Percentiles rank a stretch among this genome's conserved stretches.
phyloP scores from a whole-genome alignment of 108 stramenopile genomes.

The Cyclotella kingstonii region DNA sequence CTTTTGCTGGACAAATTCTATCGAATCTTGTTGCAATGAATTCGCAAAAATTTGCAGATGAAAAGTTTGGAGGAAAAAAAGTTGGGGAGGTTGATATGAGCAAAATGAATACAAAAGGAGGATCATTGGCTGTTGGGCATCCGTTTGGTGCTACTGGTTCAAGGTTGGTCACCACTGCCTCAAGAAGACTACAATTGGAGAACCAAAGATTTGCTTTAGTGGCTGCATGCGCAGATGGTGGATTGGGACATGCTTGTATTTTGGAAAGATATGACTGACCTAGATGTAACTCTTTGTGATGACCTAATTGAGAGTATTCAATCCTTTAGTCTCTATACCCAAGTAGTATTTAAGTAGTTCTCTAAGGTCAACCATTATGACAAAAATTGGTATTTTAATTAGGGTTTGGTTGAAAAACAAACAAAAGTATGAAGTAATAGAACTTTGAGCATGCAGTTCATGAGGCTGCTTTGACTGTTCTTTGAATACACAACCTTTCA shows the following conservation, averaged over 20 bases:
- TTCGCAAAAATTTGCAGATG: slow-evolving; percentile 88
- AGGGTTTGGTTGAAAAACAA: too few species aligned
- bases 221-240: slow-evolving; percentile 98
- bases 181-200: slow-evolving; percentile 92
- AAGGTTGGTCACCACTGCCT: slow-evolving; percentile 94
- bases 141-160: slow-evolving; percentile 98
- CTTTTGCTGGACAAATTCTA: slow-evolving; percentile 99
- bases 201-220: slow-evolving; percentile 92
- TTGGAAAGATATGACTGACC: slow-evolving; percentile 85
- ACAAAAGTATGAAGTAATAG: too few species aligned
- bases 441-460: too few species aligned
- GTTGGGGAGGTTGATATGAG: slow-evolving; percentile 89
- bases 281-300: too few species aligned
- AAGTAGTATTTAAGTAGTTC: too few species aligned
- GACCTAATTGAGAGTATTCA: too few species aligned
- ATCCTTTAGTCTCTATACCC: too few species aligned
- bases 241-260: slow-evolving; percentile 89
- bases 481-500: too few species aligned
- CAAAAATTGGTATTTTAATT: too few species aligned
- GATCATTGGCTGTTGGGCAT: slow-evolving; percentile 95
- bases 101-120: slow-evolving; percentile 97
- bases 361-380: too few species aligned
- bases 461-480: too few species aligned
- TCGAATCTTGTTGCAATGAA: slow-evolving; percentile 95
- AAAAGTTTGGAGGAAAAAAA: slow-evolving; percentile 82